A percentile compares a stretch with the other conserved stretches of the same genome.
phyloP scores from a whole-genome alignment of 306 rosid genomes.

The Quercus cerris region DNA sequence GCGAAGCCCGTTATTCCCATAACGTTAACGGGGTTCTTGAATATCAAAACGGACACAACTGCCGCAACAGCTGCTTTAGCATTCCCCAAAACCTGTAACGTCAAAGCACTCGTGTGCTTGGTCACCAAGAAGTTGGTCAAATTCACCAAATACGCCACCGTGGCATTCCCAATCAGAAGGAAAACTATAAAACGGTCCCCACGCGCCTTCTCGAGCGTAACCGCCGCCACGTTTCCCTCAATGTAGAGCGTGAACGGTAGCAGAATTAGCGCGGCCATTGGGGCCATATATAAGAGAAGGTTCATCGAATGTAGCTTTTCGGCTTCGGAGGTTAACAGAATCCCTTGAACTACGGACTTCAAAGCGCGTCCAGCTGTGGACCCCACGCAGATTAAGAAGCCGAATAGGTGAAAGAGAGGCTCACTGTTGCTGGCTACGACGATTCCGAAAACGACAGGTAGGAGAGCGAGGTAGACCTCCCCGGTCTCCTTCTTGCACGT shows the following conservation, averaged over 20 bases:
- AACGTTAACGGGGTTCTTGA: conserved; percentile 76
- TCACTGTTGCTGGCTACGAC: conserved; percentile 80
- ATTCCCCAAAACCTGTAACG: conserved; percentile 87
- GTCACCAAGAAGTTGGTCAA: conserved; percentile 85
- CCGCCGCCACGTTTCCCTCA: conserved; percentile 65
- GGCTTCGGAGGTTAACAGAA: conserved; percentile 65
- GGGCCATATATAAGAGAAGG: conserved; percentile 87
- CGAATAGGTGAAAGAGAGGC: conserved; percentile 74
- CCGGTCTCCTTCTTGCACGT: conserved; percentile 75
- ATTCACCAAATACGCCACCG: conserved; percentile 91
- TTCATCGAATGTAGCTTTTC: conserved; percentile 97
- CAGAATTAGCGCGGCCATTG: conserved; percentile 71
- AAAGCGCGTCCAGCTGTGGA: conserved; percentile 91
- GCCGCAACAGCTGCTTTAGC: conserved; percentile 95
- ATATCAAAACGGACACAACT: conserved; percentile 84
- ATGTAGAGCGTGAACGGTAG: conserved; percentile 73
- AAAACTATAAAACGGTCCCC: conserved; percentile 58
- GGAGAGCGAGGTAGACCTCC: conserved; percentile 63
- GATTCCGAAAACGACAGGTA: conserved; percentile 86
- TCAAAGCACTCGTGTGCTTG: conserved; percentile 88
- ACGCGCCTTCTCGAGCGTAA: conserved; percentile 52
- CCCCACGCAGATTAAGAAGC: conserved; percentile 73
- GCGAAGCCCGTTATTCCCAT: conserved; percentile 88
- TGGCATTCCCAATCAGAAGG: conserved; percentile 75
- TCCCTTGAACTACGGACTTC: conserved; percentile 88